A percentile compares a stretch with the other conserved stretches of the same genome.
Evolutionary conservation across 768 basidiomycete genomes (phyloP).

Genomic region (Pleurotus djamor): DNA sequence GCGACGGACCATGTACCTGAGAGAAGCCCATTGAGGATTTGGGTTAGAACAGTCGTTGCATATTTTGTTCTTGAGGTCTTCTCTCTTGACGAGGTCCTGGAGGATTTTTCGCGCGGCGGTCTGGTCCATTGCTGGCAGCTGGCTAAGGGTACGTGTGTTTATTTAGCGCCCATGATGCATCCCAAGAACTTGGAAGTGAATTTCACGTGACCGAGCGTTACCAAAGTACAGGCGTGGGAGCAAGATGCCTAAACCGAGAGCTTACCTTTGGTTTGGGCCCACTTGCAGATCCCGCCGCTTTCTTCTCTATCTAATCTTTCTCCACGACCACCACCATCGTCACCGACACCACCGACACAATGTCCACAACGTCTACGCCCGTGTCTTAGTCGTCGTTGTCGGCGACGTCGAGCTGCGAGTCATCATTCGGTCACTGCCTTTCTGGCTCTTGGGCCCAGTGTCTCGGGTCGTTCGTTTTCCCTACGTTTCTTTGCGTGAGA

Average conservation of each 20-base stretch:
- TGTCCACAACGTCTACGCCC: too few relatives aligned
- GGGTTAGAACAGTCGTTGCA: constrained; percentile 86
- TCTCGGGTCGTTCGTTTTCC: constrained; percentile 30
- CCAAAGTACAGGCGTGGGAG: constrained; percentile 3
- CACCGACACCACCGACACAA: too few relatives aligned
- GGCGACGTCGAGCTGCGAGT: neutral
- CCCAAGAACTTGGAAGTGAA: constrained; percentile 4
- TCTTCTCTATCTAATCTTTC: too few relatives aligned
- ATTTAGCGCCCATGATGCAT: neutral
- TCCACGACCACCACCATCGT: too few relatives aligned
- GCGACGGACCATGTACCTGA: constrained; percentile 46
- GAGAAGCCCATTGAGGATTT: constrained; percentile 95
- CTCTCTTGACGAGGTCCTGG: constrained; percentile 69
- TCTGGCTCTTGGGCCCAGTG: constrained; percentile 32
- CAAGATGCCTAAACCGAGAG: neutral
- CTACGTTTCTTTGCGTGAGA: constrained; percentile 2
- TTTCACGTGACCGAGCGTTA: neutral
- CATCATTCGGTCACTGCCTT: constrained; percentile 9
- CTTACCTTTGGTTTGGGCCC: neutral
- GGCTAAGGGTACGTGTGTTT: neutral
- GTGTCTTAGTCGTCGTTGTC: too few relatives aligned
- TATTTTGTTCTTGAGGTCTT: constrained; percentile 69
- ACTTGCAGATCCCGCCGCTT: too few relatives aligned
- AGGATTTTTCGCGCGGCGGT: constrained; percentile 66
- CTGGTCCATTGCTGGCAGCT: constrained; percentile 46